These are phyloP conservation scores for Claviceps quebecensis DNA, from an alignment of 2,329 filamentous ascomycete genomes.

Conservation along the genomic window DNA sequence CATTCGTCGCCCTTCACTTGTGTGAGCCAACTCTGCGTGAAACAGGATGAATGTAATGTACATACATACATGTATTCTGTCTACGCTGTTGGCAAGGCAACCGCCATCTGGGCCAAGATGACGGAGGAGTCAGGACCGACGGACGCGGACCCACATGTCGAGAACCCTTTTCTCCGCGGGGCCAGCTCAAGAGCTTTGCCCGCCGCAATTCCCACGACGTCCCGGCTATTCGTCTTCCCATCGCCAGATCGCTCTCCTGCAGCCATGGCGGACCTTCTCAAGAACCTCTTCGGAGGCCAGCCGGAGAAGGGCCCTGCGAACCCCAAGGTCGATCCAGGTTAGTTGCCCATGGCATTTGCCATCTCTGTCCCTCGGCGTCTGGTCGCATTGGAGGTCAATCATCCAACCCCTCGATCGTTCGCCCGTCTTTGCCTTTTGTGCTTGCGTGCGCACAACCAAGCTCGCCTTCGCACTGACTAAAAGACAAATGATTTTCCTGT, in stretches of 20 bases:
- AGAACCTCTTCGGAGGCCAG: conserved; percentile 58
- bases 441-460: neutral
- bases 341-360: conserved; percentile 15
- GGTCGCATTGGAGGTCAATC: neutral
- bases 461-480: neutral
- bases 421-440: neutral
- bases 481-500: no score
- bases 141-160: conserved; percentile 4
- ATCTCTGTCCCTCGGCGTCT: neutral
- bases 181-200: conserved; percentile 4
- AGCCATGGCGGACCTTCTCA: conserved; percentile 46
- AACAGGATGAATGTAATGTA: no score
- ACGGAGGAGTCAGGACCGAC: no score
- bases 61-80: no score
- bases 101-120: neutral
- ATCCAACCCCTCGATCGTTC: neutral
- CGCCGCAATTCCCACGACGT: neutral
- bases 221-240: conserved; percentile 7
- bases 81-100: conserved; percentile 7
- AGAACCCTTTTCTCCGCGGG: neutral
- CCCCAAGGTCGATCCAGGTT: conserved; percentile 48
- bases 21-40: neutral
- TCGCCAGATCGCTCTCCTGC: conserved; percentile 10
- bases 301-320: conserved; percentile 27
- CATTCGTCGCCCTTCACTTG: neutral